Base-by-base conservation (phyloP, 2,329 filamentous ascomycete species). In the Cucurbitaria berberidis region DNA sequence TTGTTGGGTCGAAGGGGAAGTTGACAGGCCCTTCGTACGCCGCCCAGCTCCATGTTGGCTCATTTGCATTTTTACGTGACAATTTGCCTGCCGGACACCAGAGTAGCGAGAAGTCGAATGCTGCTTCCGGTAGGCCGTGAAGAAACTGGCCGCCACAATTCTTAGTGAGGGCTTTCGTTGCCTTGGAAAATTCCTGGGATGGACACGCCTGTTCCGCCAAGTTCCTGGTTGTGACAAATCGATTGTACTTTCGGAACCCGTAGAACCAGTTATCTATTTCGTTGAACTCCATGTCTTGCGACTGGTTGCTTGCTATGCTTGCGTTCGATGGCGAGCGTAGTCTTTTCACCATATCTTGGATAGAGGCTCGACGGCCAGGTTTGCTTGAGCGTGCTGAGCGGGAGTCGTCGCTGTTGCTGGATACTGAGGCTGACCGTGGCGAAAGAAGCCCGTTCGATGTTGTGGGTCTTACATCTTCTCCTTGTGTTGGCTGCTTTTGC, bases 11-110 rank as follows among this genome's bases (percentile, higher is more conserved):
- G 32, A 74, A 72, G 1, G 71, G 71, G 45, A 71, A 74, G 38
- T 67, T 72, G 5, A 71, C 59, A 2, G 48, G 48, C 1, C 70
- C 69, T 4, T 47, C 35, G 55, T 67, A 70, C 0, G 63, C 64
- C 3, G 56, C 63, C 70, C 70, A 74, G 48, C 69, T 73, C 71
- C 70, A 74, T 1, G 66, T 64, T 13, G 71, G 71, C 21, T 69
- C 67, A 10, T 34, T 46, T 2, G 46, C 24, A 11, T 62, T 45
- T 35, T 57, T 59, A 10, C 53, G 55, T n/a, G 53, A 55, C 7
- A 64, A 35, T 1, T 48, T 36, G 7, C 49, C 64, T 3, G 66
- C 63, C 21, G 71, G 71, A 53, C 69, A 72, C 71, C 71, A 74
- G 10, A 74, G 59, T 2, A 74, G 54, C 10, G 69, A 59, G 34